Conservation (phyloP, 164 flowering plant genomes). For the Nelumbo lutea region DNA sequence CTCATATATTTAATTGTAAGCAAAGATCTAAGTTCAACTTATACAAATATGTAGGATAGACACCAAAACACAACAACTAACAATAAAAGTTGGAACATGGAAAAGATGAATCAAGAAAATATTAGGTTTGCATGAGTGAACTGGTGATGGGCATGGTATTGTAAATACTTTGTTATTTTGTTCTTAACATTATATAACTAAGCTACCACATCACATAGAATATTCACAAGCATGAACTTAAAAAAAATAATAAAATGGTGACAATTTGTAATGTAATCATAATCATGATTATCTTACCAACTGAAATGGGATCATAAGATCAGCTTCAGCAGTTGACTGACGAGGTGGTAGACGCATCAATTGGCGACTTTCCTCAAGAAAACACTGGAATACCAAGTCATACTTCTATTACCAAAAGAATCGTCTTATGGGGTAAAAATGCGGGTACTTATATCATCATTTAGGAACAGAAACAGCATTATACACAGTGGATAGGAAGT, state of each 20-base stretch:
- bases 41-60: too few relatives aligned
- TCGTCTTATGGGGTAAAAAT: neutral
- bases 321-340: conserved; percentile 96
- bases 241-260: neutral
- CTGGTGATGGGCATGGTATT: neutral
- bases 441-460: neutral
- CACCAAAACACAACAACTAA: neutral
- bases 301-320: conserved; percentile 96
- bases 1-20: neutral
- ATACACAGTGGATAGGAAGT: neutral
- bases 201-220: too few relatives aligned
- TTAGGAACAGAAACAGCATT: neutral
- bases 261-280: neutral
- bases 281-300: conserved; percentile 39
- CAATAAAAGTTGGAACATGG: neutral
- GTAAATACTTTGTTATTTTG: too few relatives aligned
- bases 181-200: too few relatives aligned
- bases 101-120: neutral
- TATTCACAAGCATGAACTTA: neutral
- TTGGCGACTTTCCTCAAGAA: conserved; percentile 95
- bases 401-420: neutral
- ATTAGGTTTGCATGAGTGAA: neutral
- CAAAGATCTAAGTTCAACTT: too few relatives aligned
- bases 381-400: conserved; percentile 53
- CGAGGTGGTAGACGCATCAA: conserved; percentile 97